Percentiles rank a stretch among this genome's conserved stretches.
Evolutionary conservation across 352 stramenopile genomes (phyloP).

Genomic region (Globisporangium viniferum): DNA sequence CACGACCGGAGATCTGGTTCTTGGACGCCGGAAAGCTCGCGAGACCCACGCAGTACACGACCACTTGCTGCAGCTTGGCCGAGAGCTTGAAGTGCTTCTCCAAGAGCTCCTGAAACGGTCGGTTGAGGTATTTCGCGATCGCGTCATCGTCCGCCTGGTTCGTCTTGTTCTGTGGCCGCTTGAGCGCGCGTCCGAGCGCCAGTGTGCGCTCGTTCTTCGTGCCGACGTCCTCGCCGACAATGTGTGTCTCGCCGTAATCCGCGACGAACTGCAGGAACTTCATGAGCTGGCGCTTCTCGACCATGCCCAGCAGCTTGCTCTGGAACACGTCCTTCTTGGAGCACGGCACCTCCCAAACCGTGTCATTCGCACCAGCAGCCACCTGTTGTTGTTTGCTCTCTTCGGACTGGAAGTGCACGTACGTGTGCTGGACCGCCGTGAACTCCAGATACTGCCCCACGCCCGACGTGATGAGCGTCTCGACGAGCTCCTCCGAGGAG

Average conservation of each 20-base stretch:
- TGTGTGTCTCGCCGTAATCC: conserved; percentile 76
- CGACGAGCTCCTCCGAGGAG: conserved; percentile 72
- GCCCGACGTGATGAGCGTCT: conserved; percentile 81
- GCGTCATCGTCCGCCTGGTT: conserved; percentile 33
- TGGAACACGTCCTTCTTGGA: conserved; percentile 90
- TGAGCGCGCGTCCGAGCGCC: conserved; percentile 71
- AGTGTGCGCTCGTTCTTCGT: conserved; percentile 86
- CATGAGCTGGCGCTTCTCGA: conserved; percentile 89
- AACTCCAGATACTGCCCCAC: conserved; percentile 89
- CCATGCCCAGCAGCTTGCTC: conserved; percentile 76
- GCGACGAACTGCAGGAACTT: conserved; percentile 89
- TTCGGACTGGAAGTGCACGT: conserved; percentile 50
- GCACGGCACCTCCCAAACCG: conserved; percentile 81
- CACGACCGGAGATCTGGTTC: conserved; percentile 47
- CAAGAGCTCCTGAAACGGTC: conserved; percentile 70
- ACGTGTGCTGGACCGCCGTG: conserved; percentile 79
- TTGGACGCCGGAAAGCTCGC: conserved; percentile 48
- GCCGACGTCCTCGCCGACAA: conserved; percentile 67
- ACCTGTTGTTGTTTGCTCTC: conserved; percentile 10
- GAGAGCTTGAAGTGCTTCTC: conserved; percentile 73
- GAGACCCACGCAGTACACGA: conserved; percentile 85
- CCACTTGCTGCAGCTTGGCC: conserved; percentile 69
- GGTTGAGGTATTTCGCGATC: conserved; percentile 42
- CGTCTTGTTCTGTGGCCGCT: conserved; percentile 86
- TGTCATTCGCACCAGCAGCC: conserved; percentile 18